These are phyloP conservation scores for Malbranchea zuffiana DNA, from an alignment of 2,329 filamentous ascomycete genomes.

Conservation along the genomic window DNA sequence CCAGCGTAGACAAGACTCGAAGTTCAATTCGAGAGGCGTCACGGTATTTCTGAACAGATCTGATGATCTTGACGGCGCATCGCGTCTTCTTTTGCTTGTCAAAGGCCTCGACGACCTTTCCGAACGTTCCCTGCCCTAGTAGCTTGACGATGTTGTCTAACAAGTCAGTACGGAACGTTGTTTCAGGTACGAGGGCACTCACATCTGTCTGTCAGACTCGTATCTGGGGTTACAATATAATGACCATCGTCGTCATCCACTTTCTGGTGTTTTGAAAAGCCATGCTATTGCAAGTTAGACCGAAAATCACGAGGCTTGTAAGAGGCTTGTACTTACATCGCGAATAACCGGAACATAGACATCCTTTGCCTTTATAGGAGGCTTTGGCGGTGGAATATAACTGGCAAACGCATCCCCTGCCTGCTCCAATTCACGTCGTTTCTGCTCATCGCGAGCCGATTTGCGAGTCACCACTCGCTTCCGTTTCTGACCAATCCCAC, in stretches of 20 bases:
- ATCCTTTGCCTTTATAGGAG: constrained; percentile 79
- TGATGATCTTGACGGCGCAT: constrained; percentile 95
- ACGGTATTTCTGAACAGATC: constrained; percentile 95
- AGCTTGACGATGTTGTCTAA: constrained; percentile 79
- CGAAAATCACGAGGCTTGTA: background rate
- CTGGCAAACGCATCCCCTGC: constrained; percentile 60
- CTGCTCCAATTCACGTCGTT: constrained; percentile 61
- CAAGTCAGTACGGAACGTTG: background rate
- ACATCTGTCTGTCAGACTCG: constrained; percentile 82
- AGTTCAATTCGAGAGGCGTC: constrained; percentile 93
- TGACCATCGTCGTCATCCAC: constrained; percentile 95
- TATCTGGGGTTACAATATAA: constrained; percentile 84
- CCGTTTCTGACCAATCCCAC: constrained; percentile 69
- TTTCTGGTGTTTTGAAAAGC: constrained; percentile 49
- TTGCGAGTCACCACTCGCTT: constrained; percentile 69
- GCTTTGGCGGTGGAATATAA: constrained; percentile 78
- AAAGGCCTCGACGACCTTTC: constrained; percentile 89
- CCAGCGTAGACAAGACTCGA: constrained; percentile 79
- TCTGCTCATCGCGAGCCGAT: constrained; percentile 70
- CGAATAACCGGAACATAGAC: constrained; percentile 52
- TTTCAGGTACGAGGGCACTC: constrained; percentile 39
- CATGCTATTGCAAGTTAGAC: constrained; percentile 28
- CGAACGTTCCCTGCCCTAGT: constrained; percentile 93
- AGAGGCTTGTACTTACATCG: constrained; percentile 43
- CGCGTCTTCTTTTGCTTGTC: constrained; percentile 66